phyloP scores from a whole-genome alignment of 129 eudicot species.

The Lactuca saligna region DNA sequence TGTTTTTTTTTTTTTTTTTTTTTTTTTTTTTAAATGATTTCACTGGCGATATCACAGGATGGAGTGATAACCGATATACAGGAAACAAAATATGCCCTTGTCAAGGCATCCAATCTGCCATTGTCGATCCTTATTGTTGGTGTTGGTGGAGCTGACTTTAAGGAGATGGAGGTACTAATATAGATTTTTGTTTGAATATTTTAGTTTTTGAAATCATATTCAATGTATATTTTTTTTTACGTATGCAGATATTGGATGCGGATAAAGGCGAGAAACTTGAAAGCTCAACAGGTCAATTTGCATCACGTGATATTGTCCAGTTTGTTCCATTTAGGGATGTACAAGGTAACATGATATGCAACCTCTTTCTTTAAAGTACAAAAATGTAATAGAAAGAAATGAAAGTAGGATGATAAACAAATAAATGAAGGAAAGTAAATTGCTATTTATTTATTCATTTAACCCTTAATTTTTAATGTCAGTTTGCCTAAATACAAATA shows the following conservation, averaged over 20 bases:
- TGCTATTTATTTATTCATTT: too few relatives aligned
- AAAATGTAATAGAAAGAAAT: too few relatives aligned
- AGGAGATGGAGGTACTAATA: constrained; percentile 88
- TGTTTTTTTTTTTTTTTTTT: not conserved
- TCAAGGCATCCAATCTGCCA: constrained; percentile 90
- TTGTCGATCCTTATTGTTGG: constrained; percentile 92
- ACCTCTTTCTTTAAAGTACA: not conserved
- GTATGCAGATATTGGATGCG: constrained; percentile 70
- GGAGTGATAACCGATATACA: constrained; percentile 97
- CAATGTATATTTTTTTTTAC: constrained; percentile 4
- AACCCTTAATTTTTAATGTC: too few relatives aligned
- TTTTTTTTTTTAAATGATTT: constrained; percentile 1
- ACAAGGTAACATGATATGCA: constrained; percentile 51
- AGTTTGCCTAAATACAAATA: too few relatives aligned
- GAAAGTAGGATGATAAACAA: too few relatives aligned
- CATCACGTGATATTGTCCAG: constrained; percentile 93
- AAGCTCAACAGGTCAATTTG: constrained; percentile 78
- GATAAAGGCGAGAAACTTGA: constrained; percentile 90
- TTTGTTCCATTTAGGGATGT: constrained; percentile 93
- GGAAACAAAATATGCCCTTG: constrained; percentile 94
- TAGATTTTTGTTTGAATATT: not conserved
- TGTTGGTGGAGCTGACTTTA: constrained; percentile 96
- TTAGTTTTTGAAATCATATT: not conserved
- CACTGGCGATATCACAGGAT: constrained; percentile 46
- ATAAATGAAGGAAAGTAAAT: too few relatives aligned